Evolutionary conservation across 768 basidiomycete genomes (phyloP), one percentile per base, ranked within the genome.

Genomic region (Lepiota brunneoincarnata): DNA sequence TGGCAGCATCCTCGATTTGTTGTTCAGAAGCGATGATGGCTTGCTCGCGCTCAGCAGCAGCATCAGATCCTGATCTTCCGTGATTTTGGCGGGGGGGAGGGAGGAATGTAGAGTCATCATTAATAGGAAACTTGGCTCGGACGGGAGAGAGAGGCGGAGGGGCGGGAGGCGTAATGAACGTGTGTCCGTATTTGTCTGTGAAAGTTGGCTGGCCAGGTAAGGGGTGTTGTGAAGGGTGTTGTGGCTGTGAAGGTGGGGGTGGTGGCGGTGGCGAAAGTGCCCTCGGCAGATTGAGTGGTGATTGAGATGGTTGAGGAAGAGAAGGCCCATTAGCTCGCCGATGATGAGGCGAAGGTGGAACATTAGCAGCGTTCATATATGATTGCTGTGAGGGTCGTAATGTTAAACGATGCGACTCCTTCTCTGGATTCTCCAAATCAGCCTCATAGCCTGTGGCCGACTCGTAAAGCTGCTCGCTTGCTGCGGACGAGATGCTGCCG

Each of bases 391-490:
- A 69, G 31, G 77, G 69, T 39, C 80, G 75, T 34, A 76, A 61
- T 34, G 76, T 72, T 35, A 71, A 61, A 49, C 75, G 71, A 47
- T 71, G 65, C 44, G 69, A 62, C 50, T 83, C 77, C 55, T 77
- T 71, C 63, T 84, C 84, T 43, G 72, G 72, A 65, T 80, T 77
- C 44, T 89, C 86, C 46, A 81, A 67, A 64, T 89, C 88, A 21
- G 84, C 85, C 53, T 91, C 87, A 63, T 89, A 88, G n/a, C 85
- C 87, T 31, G 80, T 73, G 15, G 74, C 67, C 0, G 69, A 69
- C 45, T 84, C 83, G 35, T 75, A 76, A 10, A 74, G 62, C 5
- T 78, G 79, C 57, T 87, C 86, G 61, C 83, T 85, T 38, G 82
- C 50, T 21, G 38, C 70, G 14, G 89, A 90, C 14, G 89, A 91